Evolutionary conservation across 176 grass and related monocot species (phyloP).

Genomic region (Rhynchospora pubera): DNA sequence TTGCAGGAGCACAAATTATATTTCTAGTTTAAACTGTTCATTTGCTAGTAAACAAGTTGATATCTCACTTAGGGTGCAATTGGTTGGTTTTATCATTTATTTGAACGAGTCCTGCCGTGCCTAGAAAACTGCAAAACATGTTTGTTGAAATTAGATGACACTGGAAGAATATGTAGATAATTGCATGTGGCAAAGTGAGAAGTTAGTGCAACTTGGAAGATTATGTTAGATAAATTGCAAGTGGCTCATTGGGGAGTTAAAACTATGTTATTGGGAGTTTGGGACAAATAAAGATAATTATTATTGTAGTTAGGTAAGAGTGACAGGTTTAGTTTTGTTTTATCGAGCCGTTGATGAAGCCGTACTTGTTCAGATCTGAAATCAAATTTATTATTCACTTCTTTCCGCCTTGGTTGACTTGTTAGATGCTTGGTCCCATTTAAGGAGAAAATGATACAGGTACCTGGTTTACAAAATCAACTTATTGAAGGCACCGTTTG

Average conservation of each 20-base stretch:
- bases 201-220: neutral
- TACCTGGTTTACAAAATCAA: neutral
- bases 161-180: neutral
- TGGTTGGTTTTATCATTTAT: neutral
- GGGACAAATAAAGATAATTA: neutral
- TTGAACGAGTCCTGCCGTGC: neutral
- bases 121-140: constrained; percentile 3
- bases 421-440: neutral
- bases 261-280: neutral
- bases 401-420: neutral
- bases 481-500: too few relatives aligned
- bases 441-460: neutral
- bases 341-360: neutral
- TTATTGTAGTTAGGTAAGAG: neutral
- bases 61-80: neutral
- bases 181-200: neutral
- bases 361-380: constrained; percentile 1
- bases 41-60: neutral
- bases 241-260: neutral
- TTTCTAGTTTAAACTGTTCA: neutral
- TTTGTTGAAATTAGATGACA: neutral
- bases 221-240: neutral
- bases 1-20: neutral
- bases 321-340: neutral
- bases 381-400: neutral